These are phyloP conservation scores for Starmerella bombi DNA, from an alignment of 805 yeast genomes.

Conservation along the genomic window DNA sequence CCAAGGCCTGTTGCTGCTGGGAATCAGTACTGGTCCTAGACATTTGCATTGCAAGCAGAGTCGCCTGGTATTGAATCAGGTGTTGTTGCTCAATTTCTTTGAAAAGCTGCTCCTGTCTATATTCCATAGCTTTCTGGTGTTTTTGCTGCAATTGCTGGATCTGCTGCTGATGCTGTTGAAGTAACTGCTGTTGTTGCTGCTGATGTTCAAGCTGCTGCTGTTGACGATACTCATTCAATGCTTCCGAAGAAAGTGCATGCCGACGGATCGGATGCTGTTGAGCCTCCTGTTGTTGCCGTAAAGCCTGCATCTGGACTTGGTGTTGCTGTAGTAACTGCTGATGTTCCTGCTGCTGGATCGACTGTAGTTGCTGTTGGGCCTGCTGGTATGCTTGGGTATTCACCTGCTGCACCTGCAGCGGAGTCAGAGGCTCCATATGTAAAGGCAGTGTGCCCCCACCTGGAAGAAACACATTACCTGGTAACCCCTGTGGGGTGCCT, in stretches of 20 bases:
- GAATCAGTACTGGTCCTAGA: background rate
- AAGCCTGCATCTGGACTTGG: background rate
- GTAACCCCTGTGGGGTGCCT: too few species aligned
- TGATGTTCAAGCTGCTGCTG: background rate
- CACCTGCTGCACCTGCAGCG: background rate
- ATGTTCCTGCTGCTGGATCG: background rate
- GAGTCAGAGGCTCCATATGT: too few species aligned
- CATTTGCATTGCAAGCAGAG: background rate
- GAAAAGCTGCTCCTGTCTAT: background rate
- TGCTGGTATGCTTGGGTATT: background rate
- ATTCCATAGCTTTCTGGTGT: background rate
- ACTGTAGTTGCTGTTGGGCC: background rate
- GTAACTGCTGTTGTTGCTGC: background rate
- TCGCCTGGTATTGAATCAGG: background rate
- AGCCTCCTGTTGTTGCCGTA: background rate
- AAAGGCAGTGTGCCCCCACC: too few species aligned
- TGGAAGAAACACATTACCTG: too few species aligned
- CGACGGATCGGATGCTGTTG: background rate
- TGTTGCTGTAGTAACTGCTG: background rate
- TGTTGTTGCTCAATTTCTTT: background rate
- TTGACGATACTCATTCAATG: background rate
- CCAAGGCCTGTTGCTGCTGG: too few species aligned
- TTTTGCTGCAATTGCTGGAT: background rate
- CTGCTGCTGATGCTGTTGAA: background rate
- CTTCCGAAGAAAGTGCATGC: background rate